A percentile compares a stretch with the other conserved stretches of the same genome.
Conservation (phyloP, 371 early-diverging fungal species). For the Smittium mucronatum region DNA sequence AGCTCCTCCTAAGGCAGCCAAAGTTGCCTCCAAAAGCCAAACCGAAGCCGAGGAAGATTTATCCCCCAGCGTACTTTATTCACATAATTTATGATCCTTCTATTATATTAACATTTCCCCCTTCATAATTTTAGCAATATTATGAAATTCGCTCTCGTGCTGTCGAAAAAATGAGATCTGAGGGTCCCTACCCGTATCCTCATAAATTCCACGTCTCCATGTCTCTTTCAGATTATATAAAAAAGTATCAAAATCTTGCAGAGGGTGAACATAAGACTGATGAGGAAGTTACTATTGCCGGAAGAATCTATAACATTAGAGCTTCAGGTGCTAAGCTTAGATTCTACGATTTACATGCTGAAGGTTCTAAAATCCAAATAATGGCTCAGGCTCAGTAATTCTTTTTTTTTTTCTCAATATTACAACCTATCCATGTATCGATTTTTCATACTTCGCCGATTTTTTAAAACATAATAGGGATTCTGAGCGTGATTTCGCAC, state of each 20-base stretch:
- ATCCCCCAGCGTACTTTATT: constrained; percentile 20
- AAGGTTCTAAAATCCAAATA: constrained; percentile 89
- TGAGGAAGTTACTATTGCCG: constrained; percentile 65
- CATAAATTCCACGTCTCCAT: constrained; percentile 92
- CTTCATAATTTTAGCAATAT: constrained; percentile 83
- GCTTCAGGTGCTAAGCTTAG: constrained; percentile 75
- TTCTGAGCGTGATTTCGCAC: constrained; percentile 60
- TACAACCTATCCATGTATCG: background rate
- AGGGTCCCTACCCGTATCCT: constrained; percentile 83
- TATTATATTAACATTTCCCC: background rate
- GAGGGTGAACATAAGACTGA: constrained; percentile 49
- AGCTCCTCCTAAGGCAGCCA: constrained; percentile 33
- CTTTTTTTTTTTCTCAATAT: too few relatives aligned
- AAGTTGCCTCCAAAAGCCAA: constrained; percentile 32
- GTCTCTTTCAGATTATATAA: constrained; percentile 72
- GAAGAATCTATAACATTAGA: constrained; percentile 78
- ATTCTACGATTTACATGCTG: constrained; percentile 92
- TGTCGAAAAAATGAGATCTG: constrained; percentile 63
- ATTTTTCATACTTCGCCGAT: too few relatives aligned
- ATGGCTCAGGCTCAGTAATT: constrained; percentile 71
- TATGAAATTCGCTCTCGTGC: constrained; percentile 88
- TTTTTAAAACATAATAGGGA: background rate
- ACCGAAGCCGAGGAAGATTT: constrained; percentile 41
- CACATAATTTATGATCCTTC: background rate
- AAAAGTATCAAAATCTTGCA: constrained; percentile 58